Base-by-base conservation (phyloP, 2,329 filamentous ascomycete species). In the Sporothrix euskadiensis region DNA sequence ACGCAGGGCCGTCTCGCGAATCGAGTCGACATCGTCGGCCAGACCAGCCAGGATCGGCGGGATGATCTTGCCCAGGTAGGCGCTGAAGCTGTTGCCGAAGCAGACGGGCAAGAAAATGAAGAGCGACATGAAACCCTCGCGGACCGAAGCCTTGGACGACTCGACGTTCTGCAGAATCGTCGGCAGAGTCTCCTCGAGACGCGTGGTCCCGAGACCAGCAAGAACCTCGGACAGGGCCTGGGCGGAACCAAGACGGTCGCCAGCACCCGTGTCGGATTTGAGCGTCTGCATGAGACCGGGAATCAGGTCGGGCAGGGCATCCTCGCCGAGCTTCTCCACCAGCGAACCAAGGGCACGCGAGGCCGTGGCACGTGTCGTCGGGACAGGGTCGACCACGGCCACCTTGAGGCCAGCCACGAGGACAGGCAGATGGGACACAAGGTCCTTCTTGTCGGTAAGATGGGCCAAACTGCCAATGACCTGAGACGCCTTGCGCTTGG, bases 61-160 rank as follows among this genome's bases (percentile, higher is more conserved):
- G 78, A 99, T 97, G 79, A 99, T 97, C 80, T 91, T 94, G 83
- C 91, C 93, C 75, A 99, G 91, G 80, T 99, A 99, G 80, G 94
- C 94, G 78, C 96, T 92, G 80, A 99, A 99, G 82, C 94, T 97
- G 87, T 99, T 99, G 79, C 96, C 96, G 79, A 99, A 99, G 84
- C 96, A 99, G 71, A 97, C 96, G 14, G 96, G 96, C 84, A 99
- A 89, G 88, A 98, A 99, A 77, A 99, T 98, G 83, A 99, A 99
- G 56, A 99, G 88, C 8, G 96, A 98, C 96, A 99, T 99, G 85
- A 99, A 99, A 63, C 96, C 96, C 85, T 99, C 96, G 78, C 96
- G 91, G 76, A 99, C 94, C 72, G 94, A 90, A 22, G 96, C 81
- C 83, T 97, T 98, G 77, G 91, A 89, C 78, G 95, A 98, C 77